Percentiles rank a stretch among this genome's conserved stretches.
Conservation (phyloP, 495 filamentous ascomycete genomes). For the Cercophora samala region DNA sequence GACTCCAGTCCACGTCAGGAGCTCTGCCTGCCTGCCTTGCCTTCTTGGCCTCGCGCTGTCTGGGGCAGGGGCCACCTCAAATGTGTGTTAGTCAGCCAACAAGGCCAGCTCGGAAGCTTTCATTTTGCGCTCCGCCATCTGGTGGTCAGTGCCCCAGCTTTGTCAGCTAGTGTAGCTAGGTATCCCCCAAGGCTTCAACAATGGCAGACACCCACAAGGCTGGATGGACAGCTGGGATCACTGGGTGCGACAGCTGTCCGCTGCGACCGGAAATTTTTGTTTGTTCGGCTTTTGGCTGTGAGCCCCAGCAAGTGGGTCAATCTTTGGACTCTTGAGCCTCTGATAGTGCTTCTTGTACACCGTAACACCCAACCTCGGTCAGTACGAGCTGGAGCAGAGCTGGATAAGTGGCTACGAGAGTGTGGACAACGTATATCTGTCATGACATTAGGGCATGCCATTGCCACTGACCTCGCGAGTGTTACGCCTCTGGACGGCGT, state of each 20-base stretch:
- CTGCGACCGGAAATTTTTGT: conserved; percentile 7
- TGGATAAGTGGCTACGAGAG: conserved; percentile 5
- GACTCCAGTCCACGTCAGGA: neutral
- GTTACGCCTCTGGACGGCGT: conserved; percentile 3
- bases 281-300: conserved; percentile 11
- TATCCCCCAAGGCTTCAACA: too few species aligned
- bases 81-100: neutral
- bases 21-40: conserved; percentile 8
- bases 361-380: conserved; percentile 27
- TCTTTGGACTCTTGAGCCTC: conserved; percentile 16
- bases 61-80: neutral
- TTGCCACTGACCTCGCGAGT: neutral
- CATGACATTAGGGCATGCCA: neutral
- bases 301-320: neutral
- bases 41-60: neutral
- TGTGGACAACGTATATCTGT: neutral
- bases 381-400: neutral
- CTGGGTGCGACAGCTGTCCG: neutral
- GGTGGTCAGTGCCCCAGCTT: neutral
- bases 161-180: too few species aligned
- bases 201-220: too few species aligned
- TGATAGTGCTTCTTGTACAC: too few species aligned
- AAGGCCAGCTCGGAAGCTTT: neutral
- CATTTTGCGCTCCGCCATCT: neutral
- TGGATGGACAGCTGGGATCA: neutral